Evolutionary conservation across 2,329 filamentous ascomycete species (phyloP).

Genomic region (Claviceps citrina): DNA sequence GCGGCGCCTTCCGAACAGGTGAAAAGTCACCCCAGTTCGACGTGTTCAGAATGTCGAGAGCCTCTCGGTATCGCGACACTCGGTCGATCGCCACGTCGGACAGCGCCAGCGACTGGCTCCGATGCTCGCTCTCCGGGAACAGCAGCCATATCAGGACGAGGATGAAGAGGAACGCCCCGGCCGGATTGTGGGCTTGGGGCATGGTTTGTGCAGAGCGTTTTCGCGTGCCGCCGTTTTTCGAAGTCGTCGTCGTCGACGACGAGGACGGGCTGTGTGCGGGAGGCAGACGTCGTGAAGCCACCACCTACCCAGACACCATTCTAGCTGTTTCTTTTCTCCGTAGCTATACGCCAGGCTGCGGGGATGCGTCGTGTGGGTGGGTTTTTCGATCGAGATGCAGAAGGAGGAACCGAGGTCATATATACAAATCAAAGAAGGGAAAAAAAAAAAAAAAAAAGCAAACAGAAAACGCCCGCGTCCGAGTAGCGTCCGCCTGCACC

Average conservation of each 20-base stretch:
- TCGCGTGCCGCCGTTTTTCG: constrained; percentile 5
- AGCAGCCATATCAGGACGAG: constrained; percentile 25
- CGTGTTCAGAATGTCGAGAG: constrained; percentile 37
- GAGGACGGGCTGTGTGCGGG: background rate
- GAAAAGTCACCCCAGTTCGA: constrained; percentile 46
- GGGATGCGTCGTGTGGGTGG: too few species aligned
- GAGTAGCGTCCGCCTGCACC: too few species aligned
- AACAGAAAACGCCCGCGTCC: too few species aligned
- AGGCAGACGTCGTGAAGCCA: constrained; percentile 3
- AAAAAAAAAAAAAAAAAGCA: too few species aligned
- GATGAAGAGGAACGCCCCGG: constrained; percentile 16
- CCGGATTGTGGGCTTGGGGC: constrained; percentile 32
- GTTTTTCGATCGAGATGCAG: too few species aligned
- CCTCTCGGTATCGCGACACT: constrained; percentile 34
- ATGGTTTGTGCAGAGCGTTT: constrained; percentile 12
- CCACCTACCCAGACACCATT: constrained; percentile 6
- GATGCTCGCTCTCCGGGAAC: constrained; percentile 22
- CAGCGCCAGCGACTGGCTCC: constrained; percentile 17
- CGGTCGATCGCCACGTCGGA: constrained; percentile 27
- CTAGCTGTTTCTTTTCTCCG: background rate
- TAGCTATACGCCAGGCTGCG: too few species aligned
- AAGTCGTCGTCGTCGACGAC: constrained; percentile 3
- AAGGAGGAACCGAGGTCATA: too few species aligned
- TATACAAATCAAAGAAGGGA: too few species aligned
- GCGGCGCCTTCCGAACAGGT: constrained; percentile 24